phyloP scores from a whole-genome alignment of 371 early-diverging fungal genomes.

The Capillidium rhysosporum region DNA sequence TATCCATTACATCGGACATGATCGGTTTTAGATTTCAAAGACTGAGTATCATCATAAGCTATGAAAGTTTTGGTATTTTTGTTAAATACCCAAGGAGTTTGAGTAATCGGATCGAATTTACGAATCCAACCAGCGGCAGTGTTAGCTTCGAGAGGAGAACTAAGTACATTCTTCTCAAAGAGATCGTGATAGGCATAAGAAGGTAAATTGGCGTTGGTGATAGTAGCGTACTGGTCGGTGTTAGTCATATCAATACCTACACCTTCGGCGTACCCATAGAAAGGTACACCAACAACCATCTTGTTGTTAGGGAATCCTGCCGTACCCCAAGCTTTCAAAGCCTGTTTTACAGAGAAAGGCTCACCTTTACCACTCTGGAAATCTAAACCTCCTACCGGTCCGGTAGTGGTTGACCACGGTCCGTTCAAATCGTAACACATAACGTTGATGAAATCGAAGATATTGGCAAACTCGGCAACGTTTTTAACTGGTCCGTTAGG shows the following conservation, averaged over 20 bases:
- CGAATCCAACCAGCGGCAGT: slow-evolving; percentile 23
- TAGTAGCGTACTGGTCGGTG: background rate
- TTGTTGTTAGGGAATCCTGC: slow-evolving; percentile 35
- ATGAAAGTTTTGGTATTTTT: slow-evolving; percentile 17
- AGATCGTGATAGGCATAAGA: background rate
- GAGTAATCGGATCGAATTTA: slow-evolving; percentile 31
- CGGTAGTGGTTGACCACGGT: slow-evolving; percentile 26
- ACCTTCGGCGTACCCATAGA: slow-evolving; percentile 27
- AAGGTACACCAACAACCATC: slow-evolving; percentile 32
- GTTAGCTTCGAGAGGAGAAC: slow-evolving; percentile 44
- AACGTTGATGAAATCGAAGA: slow-evolving; percentile 28
- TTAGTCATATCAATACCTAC: slow-evolving; percentile 9
- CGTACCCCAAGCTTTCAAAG: slow-evolving; percentile 21
- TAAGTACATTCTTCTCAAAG: slow-evolving; percentile 6
- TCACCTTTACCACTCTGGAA: background rate
- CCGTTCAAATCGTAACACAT: slow-evolving; percentile 28
- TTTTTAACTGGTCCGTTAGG: slow-evolving; percentile 23
- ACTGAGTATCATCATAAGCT: slow-evolving; percentile 36
- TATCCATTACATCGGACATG: slow-evolving; percentile 25
- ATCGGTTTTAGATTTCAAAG: slow-evolving; percentile 14
- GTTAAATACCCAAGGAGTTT: slow-evolving; percentile 52
- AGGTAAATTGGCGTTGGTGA: background rate
- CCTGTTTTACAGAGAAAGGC: slow-evolving; percentile 8
- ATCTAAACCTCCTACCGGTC: slow-evolving; percentile 41
- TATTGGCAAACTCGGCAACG: slow-evolving; percentile 25